These are phyloP conservation scores for Thuidium tamariscinum DNA, from an alignment of 225 moss, liverwort and hornwort species.

Conservation along the genomic window DNA sequence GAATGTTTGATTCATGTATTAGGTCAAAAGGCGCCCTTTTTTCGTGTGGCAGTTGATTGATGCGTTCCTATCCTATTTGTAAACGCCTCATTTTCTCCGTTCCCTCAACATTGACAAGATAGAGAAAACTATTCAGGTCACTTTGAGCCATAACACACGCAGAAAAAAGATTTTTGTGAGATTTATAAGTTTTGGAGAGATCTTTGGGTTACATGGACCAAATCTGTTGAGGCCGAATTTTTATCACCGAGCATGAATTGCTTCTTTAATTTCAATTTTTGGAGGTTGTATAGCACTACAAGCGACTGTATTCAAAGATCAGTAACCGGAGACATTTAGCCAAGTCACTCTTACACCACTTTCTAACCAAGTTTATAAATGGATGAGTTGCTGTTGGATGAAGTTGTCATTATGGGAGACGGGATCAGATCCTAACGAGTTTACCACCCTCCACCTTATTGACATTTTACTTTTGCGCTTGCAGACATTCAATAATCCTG, in stretches of 20 bases:
- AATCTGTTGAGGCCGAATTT: neutral
- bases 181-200: neutral
- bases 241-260: too few relatives aligned
- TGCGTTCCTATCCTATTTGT: neutral
- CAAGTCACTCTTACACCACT: neutral
- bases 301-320: neutral
- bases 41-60: too few relatives aligned
- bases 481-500: conserved; percentile 7
- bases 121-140: neutral
- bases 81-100: neutral
- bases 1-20: neutral
- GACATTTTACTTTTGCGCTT: neutral
- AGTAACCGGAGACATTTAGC: neutral
- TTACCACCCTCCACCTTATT: neutral
- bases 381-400: neutral
- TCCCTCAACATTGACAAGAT: neutral
- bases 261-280: neutral
- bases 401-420: neutral
- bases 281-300: neutral
- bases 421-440: neutral
- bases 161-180: neutral
- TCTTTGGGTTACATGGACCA: too few relatives aligned
- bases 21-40: neutral
- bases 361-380: neutral
- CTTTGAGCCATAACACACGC: neutral